Percentiles rank a stretch among this genome's conserved stretches.
phyloP scores from a whole-genome alignment of 306 rosid genomes.

The Carpinus fangiana region DNA sequence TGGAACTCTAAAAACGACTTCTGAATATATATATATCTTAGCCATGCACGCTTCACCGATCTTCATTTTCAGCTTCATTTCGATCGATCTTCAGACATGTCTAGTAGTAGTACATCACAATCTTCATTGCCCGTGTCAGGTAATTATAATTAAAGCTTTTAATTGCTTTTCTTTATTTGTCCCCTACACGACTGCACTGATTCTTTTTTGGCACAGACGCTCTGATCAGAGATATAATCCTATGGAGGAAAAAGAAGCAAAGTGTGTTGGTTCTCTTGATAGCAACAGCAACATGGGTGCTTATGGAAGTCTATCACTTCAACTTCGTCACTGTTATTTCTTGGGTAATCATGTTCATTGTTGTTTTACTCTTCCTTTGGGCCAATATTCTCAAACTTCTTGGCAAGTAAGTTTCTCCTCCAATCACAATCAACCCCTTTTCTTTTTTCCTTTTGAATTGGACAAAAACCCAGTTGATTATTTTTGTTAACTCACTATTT shows the following conservation, averaged over 20 bases:
- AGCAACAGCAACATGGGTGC: constrained; percentile 58
- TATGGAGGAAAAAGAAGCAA: constrained; percentile 57
- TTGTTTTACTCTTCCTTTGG: constrained; percentile 50
- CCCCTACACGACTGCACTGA: too few species aligned
- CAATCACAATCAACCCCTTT: too few species aligned
- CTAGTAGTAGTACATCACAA: constrained; percentile 6
- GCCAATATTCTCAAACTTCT: constrained; percentile 52
- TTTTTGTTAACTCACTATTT: neutral
- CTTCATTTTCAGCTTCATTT: constrained; percentile 7
- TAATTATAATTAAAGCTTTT: neutral
- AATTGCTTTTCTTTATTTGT: too few species aligned
- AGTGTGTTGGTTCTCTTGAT: constrained; percentile 30
- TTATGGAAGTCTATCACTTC: constrained; percentile 53
- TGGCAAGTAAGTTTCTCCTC: constrained; percentile 45
- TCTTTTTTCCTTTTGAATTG: neutral
- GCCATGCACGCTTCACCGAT: neutral
- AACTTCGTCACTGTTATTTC: constrained; percentile 54
- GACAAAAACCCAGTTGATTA: neutral
- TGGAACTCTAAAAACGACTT: constrained; percentile 22
- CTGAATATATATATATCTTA: neutral
- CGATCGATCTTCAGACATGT: constrained; percentile 32
- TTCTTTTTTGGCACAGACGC: constrained; percentile 29
- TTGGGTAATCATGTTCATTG: constrained; percentile 43
- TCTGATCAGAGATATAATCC: constrained; percentile 38
- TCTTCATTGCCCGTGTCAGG: constrained; percentile 38